phyloP scores from a whole-genome alignment of 345 rosid genomes.

The Eucalyptus decipiens region DNA sequence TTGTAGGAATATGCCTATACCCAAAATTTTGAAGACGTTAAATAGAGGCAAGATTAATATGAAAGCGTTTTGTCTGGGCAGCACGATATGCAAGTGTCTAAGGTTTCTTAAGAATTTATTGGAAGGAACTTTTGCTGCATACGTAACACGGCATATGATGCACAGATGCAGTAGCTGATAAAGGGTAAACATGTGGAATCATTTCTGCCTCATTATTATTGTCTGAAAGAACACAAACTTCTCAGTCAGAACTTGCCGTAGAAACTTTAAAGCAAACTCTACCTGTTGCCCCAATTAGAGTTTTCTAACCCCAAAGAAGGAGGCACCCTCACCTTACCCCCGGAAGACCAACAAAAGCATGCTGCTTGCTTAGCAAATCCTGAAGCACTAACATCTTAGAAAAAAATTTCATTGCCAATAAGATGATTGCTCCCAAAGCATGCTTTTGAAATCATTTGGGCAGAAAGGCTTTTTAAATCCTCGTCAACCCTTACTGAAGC shows the following conservation, averaged over 20 bases:
- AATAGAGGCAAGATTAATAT: no score
- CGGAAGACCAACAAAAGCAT: neutral
- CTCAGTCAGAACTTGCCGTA: neutral
- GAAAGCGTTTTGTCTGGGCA: neutral
- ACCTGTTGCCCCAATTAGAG: neutral
- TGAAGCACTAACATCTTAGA: constrained; percentile 1
- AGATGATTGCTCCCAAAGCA: constrained; percentile 14
- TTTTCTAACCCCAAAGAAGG: neutral
- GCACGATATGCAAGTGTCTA: neutral
- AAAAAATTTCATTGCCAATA: constrained; percentile 5
- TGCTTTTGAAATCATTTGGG: constrained; percentile 14
- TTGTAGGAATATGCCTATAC: neutral
- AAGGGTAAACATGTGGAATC: neutral
- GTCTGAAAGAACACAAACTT: neutral
- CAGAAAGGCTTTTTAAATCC: constrained; percentile 5
- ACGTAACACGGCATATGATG: neutral
- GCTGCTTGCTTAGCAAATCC: neutral
- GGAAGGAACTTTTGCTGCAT: neutral
- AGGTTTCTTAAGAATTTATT: neutral
- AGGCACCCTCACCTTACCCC: neutral
- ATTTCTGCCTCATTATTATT: neutral
- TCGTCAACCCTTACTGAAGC: neutral
- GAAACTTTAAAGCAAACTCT: neutral
- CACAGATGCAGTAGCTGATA: neutral
- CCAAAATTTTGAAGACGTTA: neutral